phyloP scores from a whole-genome alignment of 805 yeast species.

The Kregervanrija delftensis region DNA sequence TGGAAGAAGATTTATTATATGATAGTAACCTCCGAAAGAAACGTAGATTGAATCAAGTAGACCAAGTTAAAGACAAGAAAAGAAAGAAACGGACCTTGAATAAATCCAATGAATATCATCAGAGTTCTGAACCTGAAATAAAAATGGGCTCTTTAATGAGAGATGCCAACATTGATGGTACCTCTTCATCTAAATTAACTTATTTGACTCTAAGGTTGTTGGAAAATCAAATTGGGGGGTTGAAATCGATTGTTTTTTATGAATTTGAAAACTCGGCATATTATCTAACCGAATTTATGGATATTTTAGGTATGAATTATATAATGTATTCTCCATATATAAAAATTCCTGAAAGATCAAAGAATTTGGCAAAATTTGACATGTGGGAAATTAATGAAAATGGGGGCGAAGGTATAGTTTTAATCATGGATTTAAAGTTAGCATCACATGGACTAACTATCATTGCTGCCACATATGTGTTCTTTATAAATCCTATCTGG shows the following conservation, averaged over 20 bases:
- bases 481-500: slow-evolving; percentile 71
- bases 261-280: slow-evolving; percentile 70
- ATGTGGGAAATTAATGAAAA: slow-evolving; percentile 26
- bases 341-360: slow-evolving; percentile 41
- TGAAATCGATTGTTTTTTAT: slow-evolving; percentile 58
- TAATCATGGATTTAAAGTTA: slow-evolving; percentile 60
- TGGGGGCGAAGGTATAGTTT: slow-evolving; percentile 42
- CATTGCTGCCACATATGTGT: slow-evolving; percentile 60
- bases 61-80: background rate
- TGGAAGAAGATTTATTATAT: slow-evolving; percentile 15
- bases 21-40: background rate
- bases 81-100: background rate
- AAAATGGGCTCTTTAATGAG: slow-evolving; percentile 19
- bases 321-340: slow-evolving; percentile 60
- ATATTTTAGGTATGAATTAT: slow-evolving; percentile 52
- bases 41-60: background rate
- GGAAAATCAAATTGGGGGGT: slow-evolving; percentile 39
- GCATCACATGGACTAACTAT: slow-evolving; percentile 69
- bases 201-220: slow-evolving; percentile 48
- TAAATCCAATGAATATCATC: background rate
- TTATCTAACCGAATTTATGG: slow-evolving; percentile 57
- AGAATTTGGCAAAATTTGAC: slow-evolving; percentile 46
- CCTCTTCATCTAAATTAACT: slow-evolving; percentile 58
- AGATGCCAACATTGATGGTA: slow-evolving; percentile 44
- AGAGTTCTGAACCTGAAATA: background rate